These are phyloP conservation scores for Salix caprea DNA, from an alignment of 345 rosid species.

Conservation along the genomic window DNA sequence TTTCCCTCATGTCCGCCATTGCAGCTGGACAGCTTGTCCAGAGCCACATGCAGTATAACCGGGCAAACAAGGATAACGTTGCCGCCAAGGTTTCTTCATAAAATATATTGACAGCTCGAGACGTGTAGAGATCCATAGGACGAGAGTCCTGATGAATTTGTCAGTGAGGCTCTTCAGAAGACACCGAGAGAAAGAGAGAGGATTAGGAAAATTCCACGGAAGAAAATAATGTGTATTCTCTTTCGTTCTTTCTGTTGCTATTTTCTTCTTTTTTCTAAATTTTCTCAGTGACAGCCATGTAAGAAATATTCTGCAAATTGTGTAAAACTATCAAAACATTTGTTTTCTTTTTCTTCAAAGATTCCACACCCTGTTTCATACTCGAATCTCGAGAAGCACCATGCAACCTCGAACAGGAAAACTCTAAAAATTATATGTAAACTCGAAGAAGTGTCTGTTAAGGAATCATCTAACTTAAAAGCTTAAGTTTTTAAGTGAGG, in stretches of 20 bases:
- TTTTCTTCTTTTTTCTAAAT: not conserved
- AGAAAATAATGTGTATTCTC: not conserved
- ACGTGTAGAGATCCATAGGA: not conserved
- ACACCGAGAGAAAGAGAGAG: not conserved
- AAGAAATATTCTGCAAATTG: not conserved
- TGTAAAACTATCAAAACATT: not conserved
- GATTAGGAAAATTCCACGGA: not conserved
- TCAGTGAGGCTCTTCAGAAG: not conserved
- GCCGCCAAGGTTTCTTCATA: not conserved
- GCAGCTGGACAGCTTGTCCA: constrained; percentile 38
- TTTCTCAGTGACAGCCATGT: not conserved
- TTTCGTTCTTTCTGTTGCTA: not conserved
- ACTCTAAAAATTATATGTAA: too few species aligned
- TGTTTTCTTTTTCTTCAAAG: not conserved
- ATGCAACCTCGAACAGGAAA: too few species aligned
- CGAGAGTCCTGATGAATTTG: not conserved
- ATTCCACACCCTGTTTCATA: not conserved
- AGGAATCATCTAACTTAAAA: too few species aligned
- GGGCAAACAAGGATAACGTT: constrained; percentile 21
- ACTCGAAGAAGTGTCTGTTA: too few species aligned
- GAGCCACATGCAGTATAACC: constrained; percentile 44
- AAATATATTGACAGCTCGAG: not conserved
- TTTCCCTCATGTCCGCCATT: constrained; percentile 51
- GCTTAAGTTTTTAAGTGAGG: too few species aligned
- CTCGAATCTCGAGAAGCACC: not conserved